phyloP scores from a whole-genome alignment of 805 yeast genomes.

The Myxozyma nipponensis region DNA sequence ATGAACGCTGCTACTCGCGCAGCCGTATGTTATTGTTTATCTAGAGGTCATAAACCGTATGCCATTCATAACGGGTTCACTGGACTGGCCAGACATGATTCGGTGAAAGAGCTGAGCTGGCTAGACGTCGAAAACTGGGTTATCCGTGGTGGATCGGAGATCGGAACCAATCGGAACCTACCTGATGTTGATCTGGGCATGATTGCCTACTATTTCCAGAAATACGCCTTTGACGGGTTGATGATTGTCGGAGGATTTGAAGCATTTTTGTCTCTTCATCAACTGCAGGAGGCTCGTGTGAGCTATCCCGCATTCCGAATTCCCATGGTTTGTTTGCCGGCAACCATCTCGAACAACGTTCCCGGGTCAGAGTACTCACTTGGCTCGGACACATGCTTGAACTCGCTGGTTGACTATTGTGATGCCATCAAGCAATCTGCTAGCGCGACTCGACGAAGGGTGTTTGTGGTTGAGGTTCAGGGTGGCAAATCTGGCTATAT shows the following conservation, averaged over 20 bases:
- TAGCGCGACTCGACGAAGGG: conserved; percentile 88
- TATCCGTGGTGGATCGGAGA: conserved; percentile 88
- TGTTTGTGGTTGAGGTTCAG: conserved; percentile 94
- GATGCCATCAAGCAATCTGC: conserved; percentile 95
- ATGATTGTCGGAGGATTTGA: conserved; percentile 95
- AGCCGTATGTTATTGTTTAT: conserved; percentile 82
- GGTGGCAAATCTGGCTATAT: conserved; percentile 96
- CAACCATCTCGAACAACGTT: conserved; percentile 94
- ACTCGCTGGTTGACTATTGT: conserved; percentile 84
- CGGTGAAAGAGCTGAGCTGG: conserved; percentile 74
- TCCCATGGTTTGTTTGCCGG: conserved; percentile 90
- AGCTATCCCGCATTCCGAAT: conserved; percentile 88
- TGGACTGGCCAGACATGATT: conserved; percentile 86
- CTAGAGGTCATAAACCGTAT: conserved; percentile 83
- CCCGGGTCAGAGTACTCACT: conserved; percentile 98
- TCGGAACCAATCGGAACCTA: conserved; percentile 88
- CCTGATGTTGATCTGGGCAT: conserved; percentile 85
- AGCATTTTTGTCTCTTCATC: conserved; percentile 82
- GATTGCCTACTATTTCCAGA: conserved; percentile 89
- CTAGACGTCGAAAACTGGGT: conserved; percentile 84
- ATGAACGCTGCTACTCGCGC: conserved; percentile 89
- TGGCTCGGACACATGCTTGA: conserved; percentile 94
- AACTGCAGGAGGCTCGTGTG: conserved; percentile 70
- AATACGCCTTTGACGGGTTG: conserved; percentile 80
- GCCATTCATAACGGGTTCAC: conserved; percentile 93